Conservation (phyloP, 176 grass and related monocot genomes). For the Triticum urartu region DNA sequence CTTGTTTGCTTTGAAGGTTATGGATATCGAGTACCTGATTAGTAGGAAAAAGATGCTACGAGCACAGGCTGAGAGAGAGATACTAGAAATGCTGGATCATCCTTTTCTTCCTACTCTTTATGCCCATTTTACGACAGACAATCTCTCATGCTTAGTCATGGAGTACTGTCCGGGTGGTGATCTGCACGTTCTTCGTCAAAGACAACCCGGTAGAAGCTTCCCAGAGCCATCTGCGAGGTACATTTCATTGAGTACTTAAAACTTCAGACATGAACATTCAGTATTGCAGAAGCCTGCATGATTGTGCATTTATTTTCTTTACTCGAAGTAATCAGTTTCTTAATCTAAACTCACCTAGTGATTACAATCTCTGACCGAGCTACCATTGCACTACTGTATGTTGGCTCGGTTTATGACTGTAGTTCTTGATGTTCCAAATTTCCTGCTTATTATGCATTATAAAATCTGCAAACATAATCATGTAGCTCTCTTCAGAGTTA, state of each 20-base stretch:
- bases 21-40: conserved; percentile 90
- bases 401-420: conserved; percentile 8
- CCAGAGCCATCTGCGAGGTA: conserved; percentile 87
- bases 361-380: background rate
- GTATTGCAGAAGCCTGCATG: background rate
- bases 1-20: conserved; percentile 97
- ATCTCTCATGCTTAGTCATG: conserved; percentile 95
- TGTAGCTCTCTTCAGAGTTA: conserved; percentile 3
- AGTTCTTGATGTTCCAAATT: background rate
- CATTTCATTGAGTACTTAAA: background rate
- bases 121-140: conserved; percentile 91
- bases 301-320: conserved; percentile 21
- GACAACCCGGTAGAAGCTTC: conserved; percentile 76
- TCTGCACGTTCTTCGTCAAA: conserved; percentile 94
- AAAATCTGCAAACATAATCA: background rate
- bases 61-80: conserved; percentile 95
- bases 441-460: conserved; percentile 2
- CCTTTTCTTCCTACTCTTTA: conserved; percentile 96
- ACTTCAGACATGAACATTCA: background rate
- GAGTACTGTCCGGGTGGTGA: conserved; percentile 98
- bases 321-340: background rate
- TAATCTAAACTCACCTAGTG: background rate
- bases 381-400: background rate
- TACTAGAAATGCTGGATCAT: conserved; percentile 93
- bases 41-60: conserved; percentile 93